Evolutionary conservation across 306 rosid species (phyloP).

Genomic region (Medicago arabica): DNA sequence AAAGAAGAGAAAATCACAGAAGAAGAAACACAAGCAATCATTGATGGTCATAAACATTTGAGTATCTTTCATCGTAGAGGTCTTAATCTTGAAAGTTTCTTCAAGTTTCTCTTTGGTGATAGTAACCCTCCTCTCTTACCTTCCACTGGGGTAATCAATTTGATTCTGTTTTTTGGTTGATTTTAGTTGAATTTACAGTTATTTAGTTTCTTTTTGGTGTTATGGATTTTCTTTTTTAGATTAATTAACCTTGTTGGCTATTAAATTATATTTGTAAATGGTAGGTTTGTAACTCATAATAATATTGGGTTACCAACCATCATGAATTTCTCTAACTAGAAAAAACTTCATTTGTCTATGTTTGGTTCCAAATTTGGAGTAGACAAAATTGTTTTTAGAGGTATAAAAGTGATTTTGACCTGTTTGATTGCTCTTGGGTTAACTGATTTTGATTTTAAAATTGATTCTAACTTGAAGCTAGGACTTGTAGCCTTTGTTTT

Average conservation of each 20-base stretch:
- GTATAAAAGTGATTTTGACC: too few relatives aligned
- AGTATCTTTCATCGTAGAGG: slow-evolving; percentile 66
- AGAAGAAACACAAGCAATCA: slow-evolving; percentile 60
- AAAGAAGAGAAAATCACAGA: slow-evolving; percentile 53
- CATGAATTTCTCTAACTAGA: background rate
- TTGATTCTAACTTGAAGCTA: too few relatives aligned
- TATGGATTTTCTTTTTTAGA: background rate
- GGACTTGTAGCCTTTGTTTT: too few relatives aligned
- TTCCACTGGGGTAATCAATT: slow-evolving; percentile 51
- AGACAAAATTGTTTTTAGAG: too few relatives aligned
- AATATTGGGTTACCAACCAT: slow-evolving; percentile 1
- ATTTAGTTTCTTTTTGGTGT: slow-evolving; percentile 25
- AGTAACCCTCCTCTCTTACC: slow-evolving; percentile 60
- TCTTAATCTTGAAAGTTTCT: slow-evolving; percentile 74
- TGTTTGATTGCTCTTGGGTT: too few relatives aligned
- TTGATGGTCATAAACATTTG: slow-evolving; percentile 68
- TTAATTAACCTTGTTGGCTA: background rate
- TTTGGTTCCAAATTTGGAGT: too few relatives aligned
- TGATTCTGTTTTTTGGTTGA: background rate
- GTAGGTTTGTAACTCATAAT: too few relatives aligned
- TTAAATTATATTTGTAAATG: too few relatives aligned
- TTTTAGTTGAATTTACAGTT: background rate
- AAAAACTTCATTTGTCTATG: background rate
- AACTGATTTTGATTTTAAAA: too few relatives aligned
- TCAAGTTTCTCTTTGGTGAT: slow-evolving; percentile 72